Base-by-base conservation (phyloP, 495 filamentous ascomycete genomes). In the Penicillium tannophilum region DNA sequence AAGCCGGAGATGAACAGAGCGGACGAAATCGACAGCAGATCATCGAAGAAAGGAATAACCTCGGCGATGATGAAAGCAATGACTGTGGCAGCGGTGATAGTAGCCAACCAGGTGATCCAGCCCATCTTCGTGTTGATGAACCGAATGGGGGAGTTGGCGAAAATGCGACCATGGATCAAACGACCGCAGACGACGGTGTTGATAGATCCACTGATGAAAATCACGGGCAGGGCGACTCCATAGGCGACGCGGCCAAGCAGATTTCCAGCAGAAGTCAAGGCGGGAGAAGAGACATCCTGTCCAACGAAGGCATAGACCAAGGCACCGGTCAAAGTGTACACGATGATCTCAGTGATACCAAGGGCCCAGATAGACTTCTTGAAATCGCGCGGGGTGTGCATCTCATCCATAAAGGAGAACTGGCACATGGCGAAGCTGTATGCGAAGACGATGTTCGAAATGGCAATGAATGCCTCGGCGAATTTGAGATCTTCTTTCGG, bases 341-440 rank as follows among this genome's bases (percentile, higher is more conserved):
- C 82, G 52, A 83, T 49, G 26, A 85, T 87, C 62, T 88, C 86
- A 14, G 81, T 81, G 55, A 81, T 58, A 44, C 86, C 85, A 1
- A 88, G 81, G 23, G 80, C 61, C 62, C 77, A 78, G 58, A 90
- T 81, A 3, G 87, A 82, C 72, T 88, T 88, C 55, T 75, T 67
- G 59, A 79, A 89, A 63, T 89, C 84, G 30, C 63, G 60, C 0
- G 87, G 88, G 1, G 85, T 85, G 67, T 87, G 85, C 83, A 91
- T 88, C 70, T 91, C 88, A 54, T 85, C 81, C 76, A 89, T 88
- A 69, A 91, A 88, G 44, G 77, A 82, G 72, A 90, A 89, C 79
- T 78, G 87, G 78, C 74, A 88, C 69, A 82, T 88, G 67, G 74
- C 88, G 66, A 84, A 89, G 55, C 73, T 74, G 76, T 75, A 76